Conservation (phyloP, 2,329 filamentous ascomycete genomes). For the Esteya vermicola region DNA sequence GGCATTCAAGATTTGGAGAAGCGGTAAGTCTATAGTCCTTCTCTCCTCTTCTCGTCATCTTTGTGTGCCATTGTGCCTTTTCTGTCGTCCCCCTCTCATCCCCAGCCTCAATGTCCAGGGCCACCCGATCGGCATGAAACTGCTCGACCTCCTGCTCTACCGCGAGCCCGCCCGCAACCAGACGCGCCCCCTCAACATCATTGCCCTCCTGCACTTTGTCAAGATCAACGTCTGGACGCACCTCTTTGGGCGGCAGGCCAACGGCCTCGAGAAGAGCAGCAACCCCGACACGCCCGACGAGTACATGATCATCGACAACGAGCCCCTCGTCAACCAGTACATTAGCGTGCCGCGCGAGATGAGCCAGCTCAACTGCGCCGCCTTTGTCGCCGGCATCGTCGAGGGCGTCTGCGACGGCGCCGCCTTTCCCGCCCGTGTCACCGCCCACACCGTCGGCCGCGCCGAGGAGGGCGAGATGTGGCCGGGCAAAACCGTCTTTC, state of each 20-base stretch:
- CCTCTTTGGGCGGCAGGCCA: slow-evolving; percentile 80
- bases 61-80: no score
- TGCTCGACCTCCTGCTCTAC: slow-evolving; percentile 89
- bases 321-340: slow-evolving; percentile 88
- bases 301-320: slow-evolving; percentile 99
- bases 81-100: slow-evolving; percentile 2
- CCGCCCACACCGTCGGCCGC: slow-evolving; percentile 63
- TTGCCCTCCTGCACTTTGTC: slow-evolving; percentile 87
- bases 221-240: slow-evolving; percentile 85
- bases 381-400: slow-evolving; percentile 86
- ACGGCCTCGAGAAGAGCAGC: slow-evolving; percentile 79
- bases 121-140: slow-evolving; percentile 83
- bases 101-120: slow-evolving; percentile 78
- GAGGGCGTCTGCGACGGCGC: slow-evolving; percentile 93
- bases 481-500: slow-evolving; percentile 90
- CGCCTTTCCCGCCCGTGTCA: slow-evolving; percentile 77
- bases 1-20: slow-evolving; percentile 91
- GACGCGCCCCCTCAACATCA: slow-evolving; percentile 71
- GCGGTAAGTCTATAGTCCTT: slow-evolving; percentile 42
- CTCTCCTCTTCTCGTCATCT: no score
- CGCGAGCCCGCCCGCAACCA: slow-evolving; percentile 58
- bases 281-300: slow-evolving; percentile 75
- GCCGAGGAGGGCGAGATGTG: slow-evolving; percentile 64
- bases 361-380: slow-evolving; percentile 91
- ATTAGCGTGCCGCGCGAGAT: slow-evolving; percentile 90